phyloP scores from a whole-genome alignment of 106 monocot genomes.

The Chionographis japonica region DNA sequence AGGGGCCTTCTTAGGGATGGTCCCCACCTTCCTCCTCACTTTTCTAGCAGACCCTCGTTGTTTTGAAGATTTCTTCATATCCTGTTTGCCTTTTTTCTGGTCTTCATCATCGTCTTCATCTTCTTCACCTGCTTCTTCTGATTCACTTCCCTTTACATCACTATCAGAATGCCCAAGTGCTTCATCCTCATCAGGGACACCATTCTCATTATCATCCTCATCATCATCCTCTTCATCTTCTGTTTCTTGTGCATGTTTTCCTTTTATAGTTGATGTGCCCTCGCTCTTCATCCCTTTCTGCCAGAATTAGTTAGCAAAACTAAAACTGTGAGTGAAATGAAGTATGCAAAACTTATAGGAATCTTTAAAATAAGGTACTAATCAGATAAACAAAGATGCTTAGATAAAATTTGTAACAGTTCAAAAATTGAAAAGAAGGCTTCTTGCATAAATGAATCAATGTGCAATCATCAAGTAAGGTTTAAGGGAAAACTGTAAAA shows the following conservation, averaged over 20 bases:
- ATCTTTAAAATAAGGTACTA: too few species aligned
- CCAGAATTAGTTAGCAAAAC: neutral
- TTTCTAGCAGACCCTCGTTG: conserved; percentile 5
- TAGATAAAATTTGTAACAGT: too few species aligned
- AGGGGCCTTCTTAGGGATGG: conserved; percentile 24
- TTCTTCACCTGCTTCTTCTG: conserved; percentile 29
- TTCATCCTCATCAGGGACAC: conserved; percentile 25
- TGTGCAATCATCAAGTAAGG: too few species aligned
- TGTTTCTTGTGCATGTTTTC: conserved; percentile 14
- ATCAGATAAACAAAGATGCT: too few species aligned
- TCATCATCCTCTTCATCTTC: conserved; percentile 27
- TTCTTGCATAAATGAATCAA: too few species aligned
- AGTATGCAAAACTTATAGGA: too few species aligned
- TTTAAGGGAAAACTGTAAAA: too few species aligned
- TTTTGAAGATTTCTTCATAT: conserved; percentile 29
- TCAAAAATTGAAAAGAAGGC: too few species aligned
- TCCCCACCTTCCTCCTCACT: conserved; percentile 18
- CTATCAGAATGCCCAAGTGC: conserved; percentile 12
- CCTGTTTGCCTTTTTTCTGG: conserved; percentile 14
- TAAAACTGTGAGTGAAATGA: too few species aligned
- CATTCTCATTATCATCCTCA: conserved; percentile 23
- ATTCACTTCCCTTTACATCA: conserved; percentile 28
- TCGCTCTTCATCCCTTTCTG: conserved; percentile 21
- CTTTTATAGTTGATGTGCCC: conserved; percentile 6
- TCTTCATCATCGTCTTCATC: conserved; percentile 22